Conservation (phyloP, 1,284 basidiomycete genomes). For the Microbotryomycetes sp. region DNA sequence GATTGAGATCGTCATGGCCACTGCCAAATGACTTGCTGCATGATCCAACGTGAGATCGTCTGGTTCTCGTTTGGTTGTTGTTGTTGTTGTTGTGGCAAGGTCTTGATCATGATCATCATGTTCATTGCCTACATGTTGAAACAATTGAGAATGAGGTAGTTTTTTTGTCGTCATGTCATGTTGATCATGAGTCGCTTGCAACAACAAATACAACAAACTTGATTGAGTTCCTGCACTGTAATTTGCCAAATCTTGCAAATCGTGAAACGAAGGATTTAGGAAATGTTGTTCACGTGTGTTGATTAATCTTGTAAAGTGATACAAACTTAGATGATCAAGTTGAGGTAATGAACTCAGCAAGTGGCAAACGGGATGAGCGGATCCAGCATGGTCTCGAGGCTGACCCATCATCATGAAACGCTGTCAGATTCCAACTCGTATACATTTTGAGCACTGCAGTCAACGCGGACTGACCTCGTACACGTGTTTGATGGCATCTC, state of each 20-base stretch:
- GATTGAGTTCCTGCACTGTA: slow-evolving; percentile 33
- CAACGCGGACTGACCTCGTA: slow-evolving; percentile 60
- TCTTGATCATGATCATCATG: slow-evolving; percentile 4
- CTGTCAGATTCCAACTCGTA: no score
- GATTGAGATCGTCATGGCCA: slow-evolving; percentile 30
- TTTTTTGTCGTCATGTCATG: not conserved
- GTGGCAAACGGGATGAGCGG: slow-evolving; percentile 30
- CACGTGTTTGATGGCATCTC: slow-evolving; percentile 69
- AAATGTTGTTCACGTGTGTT: slow-evolving; percentile 32
- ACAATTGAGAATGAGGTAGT: slow-evolving; percentile 18
- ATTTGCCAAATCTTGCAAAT: slow-evolving; percentile 31
- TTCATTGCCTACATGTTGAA: slow-evolving; percentile 26
- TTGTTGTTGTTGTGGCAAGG: not conserved
- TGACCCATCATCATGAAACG: no score
- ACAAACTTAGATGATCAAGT: slow-evolving; percentile 25
- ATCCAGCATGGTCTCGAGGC: slow-evolving; percentile 13
- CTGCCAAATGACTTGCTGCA: slow-evolving; percentile 35
- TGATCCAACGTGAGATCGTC: slow-evolving; percentile 33
- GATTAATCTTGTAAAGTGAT: slow-evolving; percentile 33
- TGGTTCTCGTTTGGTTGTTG: slow-evolving; percentile 1
- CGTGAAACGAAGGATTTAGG: slow-evolving; percentile 28
- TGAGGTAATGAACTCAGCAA: slow-evolving; percentile 25
- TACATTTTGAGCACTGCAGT: no score
- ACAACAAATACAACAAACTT: slow-evolving; percentile 31
- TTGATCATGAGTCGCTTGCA: slow-evolving; percentile 20